phyloP scores from a whole-genome alignment of 2,329 filamentous ascomycete species.

The Falciphora oryzae region DNA sequence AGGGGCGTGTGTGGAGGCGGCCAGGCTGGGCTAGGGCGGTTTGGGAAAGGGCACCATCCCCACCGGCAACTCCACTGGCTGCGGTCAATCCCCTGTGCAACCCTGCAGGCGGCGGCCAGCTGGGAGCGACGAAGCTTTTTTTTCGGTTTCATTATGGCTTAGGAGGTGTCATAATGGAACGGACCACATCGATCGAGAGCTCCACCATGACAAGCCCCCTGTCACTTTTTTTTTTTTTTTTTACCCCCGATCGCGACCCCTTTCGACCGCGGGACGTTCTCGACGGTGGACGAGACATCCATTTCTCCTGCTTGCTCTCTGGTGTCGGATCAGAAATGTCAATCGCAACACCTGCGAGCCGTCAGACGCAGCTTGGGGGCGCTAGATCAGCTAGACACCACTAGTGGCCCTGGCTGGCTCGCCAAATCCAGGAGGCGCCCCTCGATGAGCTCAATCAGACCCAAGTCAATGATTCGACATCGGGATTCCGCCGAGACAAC shows the following conservation, averaged over 20 bases:
- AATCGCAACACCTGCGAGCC: not conserved
- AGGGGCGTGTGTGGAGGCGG: not conserved
- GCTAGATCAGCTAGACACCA: not conserved
- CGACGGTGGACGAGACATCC: not conserved
- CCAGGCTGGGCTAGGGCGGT: no score
- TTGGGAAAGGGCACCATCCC: not conserved
- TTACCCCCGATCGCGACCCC: not conserved
- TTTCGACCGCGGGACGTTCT: no score
- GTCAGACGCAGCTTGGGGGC: not conserved
- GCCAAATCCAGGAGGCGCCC: not conserved
- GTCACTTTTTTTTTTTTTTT: not conserved
- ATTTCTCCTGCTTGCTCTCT: not conserved
- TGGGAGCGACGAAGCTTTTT: not conserved
- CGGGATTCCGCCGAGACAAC: not conserved
- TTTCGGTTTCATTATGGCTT: not conserved
- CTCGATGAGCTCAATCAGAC: not conserved
- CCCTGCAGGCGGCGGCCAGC: not conserved
- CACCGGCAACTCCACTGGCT: not conserved
- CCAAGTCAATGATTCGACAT: not conserved
- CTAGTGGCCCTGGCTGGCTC: not conserved
- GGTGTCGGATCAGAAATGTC: not conserved
- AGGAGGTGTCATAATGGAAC: not conserved
- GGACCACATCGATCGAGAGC: no score
- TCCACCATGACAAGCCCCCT: not conserved
- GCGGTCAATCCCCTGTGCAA: no score